Evolutionary conservation across 129 eudicot species (phyloP).

Genomic region (Silybum marianum): DNA sequence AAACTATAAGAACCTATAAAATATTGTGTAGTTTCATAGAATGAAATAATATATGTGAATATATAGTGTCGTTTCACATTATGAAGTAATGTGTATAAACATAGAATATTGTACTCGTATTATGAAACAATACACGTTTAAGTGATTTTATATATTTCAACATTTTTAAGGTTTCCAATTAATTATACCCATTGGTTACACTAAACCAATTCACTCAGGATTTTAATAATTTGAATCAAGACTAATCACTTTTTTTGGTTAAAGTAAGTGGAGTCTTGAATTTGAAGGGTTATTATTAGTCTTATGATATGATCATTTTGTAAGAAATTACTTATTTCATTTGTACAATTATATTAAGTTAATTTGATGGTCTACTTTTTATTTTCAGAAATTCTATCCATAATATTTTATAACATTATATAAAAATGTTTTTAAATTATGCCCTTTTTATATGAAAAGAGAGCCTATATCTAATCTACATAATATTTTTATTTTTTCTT

Average conservation of each 20-base stretch:
- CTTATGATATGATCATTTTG: conserved; percentile 1
- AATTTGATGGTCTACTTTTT: neutral
- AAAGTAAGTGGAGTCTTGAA: conserved; percentile 17
- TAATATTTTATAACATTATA: neutral
- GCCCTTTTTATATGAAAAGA: neutral
- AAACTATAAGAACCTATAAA: neutral
- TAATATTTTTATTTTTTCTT: neutral
- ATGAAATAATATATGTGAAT: neutral
- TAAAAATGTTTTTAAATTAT: neutral
- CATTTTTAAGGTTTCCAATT: neutral
- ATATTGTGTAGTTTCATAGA: neutral
- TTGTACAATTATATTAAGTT: neutral
- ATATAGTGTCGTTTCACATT: neutral
- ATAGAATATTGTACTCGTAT: neutral
- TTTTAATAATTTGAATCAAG: conserved; percentile 4
- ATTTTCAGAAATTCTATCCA: neutral
- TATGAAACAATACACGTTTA: too few relatives aligned
- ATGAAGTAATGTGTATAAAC: neutral
- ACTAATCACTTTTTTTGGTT: neutral
- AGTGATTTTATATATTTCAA: too few relatives aligned
- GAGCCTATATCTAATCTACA: neutral
- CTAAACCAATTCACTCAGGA: neutral
- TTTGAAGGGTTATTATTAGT: conserved; percentile 24
- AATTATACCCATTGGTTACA: neutral
- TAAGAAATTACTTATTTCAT: neutral